Evolutionary conservation across 139 green algal genomes (phyloP), one percentile per base, ranked within the genome.

Genomic region (Chlorella sp.): DNA sequence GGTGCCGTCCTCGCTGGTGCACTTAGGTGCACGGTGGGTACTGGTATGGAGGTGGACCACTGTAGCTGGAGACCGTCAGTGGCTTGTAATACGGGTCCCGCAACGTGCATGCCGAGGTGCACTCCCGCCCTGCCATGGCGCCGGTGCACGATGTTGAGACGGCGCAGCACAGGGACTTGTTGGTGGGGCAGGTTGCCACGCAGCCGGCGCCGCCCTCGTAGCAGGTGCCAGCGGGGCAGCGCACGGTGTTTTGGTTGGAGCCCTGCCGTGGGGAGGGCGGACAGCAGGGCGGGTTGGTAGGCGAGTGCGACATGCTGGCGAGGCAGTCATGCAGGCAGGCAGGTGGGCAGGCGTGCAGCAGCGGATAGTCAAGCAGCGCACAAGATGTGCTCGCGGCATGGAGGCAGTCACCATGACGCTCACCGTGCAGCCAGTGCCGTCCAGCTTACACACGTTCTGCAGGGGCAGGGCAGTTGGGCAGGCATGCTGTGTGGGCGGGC

Each of bases 211-310:
- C 71, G 83, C 83, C 37, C 24, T 18, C 42, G 57, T 26, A 64
- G 57, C 84, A 81, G 57, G 73, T 81, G 53, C 71, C 84, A 0
- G 71, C n/a, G 28, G 84, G 73, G 84, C 73, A 85, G 84, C 84
- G 80, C 30, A 68, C 48, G 30, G 80, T 85, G 48, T 42, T 30
- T 14, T 48, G 36, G 14, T 42, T 81, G 34, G 36, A 53, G 11
- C 34, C 32, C 75, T 81, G n/a, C n/a, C n/a, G n/a, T n/a, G n/a
- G n/a, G 75, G 18, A 30, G 75, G 16, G 30, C 0, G 36, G 32
- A 1, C 7, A 32, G 71, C 34, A 1, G 36, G 11, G 75, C 48
- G 48, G 48, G 5, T 57, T 5, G 48, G 5, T 57, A 16, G 30
- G 71, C 71, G 39, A 2, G 71, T 22, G 3, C 12, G 32, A 48